A percentile compares a stretch with the other conserved stretches of the same genome.
Conservation (phyloP, 2,329 filamentous ascomycete genomes). For the Grosmannia huntii region DNA sequence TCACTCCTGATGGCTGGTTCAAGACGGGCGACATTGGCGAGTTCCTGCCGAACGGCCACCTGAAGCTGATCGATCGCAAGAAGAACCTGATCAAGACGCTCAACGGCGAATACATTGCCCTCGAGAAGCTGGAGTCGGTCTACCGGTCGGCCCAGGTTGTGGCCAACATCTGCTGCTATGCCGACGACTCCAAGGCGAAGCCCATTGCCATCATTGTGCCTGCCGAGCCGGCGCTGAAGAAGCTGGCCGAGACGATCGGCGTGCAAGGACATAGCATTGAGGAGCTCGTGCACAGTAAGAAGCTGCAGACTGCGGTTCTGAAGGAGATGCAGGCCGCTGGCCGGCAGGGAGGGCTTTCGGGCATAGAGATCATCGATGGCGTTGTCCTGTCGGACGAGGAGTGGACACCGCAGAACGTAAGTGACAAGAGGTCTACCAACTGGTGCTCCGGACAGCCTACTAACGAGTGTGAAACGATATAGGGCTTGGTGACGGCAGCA, state of each 20-base stretch:
- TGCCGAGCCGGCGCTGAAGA: conserved; percentile 40
- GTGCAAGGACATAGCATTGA: conserved; percentile 44
- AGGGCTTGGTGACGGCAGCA: conserved; percentile 55
- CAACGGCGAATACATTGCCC: conserved; percentile 70
- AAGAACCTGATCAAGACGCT: conserved; percentile 81
- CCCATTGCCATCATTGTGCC: conserved; percentile 45
- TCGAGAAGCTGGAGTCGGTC: conserved; percentile 54
- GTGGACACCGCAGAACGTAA: conserved; percentile 63
- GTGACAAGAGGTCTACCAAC: conserved; percentile 17
- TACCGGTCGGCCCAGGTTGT: conserved; percentile 38
- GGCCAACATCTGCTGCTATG: conserved; percentile 44
- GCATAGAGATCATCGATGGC: conserved; percentile 60
- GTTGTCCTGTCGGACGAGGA: conserved; percentile 61
- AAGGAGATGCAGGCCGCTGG: conserved; percentile 51
- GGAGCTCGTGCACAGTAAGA: conserved; percentile 54
- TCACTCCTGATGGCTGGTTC: conserved; percentile 71
- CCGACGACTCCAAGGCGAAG: conserved; percentile 35
- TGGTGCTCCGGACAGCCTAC: background rate
- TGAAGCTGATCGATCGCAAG: conserved; percentile 71
- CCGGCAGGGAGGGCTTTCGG: conserved; percentile 46
- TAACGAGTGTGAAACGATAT: background rate
- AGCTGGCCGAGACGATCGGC: conserved; percentile 31
- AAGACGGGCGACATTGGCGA: conserved; percentile 79
- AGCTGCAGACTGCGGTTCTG: conserved; percentile 49
- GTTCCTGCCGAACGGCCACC: conserved; percentile 57